Percentiles rank a stretch among this genome's conserved stretches.
phyloP scores from a whole-genome alignment of 768 basidiomycete species.

The Glaciozyma martinii region DNA sequence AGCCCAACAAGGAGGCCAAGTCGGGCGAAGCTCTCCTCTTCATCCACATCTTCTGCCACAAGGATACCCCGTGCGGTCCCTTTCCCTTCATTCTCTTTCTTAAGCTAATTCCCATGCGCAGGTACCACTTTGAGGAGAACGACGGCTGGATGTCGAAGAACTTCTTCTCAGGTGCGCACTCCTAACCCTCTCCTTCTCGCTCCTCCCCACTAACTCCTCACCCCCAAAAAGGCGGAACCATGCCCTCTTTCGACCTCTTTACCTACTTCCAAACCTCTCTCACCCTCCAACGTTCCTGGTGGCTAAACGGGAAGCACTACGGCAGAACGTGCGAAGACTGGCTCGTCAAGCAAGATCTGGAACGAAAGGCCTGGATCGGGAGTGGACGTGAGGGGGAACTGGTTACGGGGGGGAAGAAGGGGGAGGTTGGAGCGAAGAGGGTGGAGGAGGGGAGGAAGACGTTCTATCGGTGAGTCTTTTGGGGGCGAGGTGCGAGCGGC shows the following conservation, averaged over 20 bases:
- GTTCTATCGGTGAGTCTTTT: conserved; percentile 47
- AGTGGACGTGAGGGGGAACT: conserved; percentile 45
- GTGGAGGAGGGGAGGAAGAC: conserved; percentile 48
- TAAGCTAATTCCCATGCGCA: neutral
- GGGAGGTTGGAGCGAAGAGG: conserved; percentile 40
- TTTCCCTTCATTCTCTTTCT: neutral
- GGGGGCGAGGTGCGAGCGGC: neutral
- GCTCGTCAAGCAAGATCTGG: conserved; percentile 41
- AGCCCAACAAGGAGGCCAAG: conserved; percentile 39
- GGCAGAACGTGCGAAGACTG: conserved; percentile 58
- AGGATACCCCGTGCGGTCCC: conserved; percentile 9
- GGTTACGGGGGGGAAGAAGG: conserved; percentile 42
- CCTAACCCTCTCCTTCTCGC: neutral
- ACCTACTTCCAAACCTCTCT: conserved; percentile 61
- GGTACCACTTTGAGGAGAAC: conserved; percentile 55
- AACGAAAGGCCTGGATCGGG: conserved; percentile 48
- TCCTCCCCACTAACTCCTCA: neutral
- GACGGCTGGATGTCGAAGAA: conserved; percentile 69
- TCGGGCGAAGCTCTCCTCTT: conserved; percentile 49
- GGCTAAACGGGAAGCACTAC: conserved; percentile 57
- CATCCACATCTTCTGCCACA: conserved; percentile 63
- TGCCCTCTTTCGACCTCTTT: conserved; percentile 59
- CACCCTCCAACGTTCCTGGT: conserved; percentile 54
- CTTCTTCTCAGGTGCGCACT: conserved; percentile 48
- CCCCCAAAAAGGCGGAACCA: conserved; percentile 54